These are phyloP conservation scores for Hylodesmum podocarpum DNA, from an alignment of 306 rosid genomes.

Conservation along the genomic window DNA sequence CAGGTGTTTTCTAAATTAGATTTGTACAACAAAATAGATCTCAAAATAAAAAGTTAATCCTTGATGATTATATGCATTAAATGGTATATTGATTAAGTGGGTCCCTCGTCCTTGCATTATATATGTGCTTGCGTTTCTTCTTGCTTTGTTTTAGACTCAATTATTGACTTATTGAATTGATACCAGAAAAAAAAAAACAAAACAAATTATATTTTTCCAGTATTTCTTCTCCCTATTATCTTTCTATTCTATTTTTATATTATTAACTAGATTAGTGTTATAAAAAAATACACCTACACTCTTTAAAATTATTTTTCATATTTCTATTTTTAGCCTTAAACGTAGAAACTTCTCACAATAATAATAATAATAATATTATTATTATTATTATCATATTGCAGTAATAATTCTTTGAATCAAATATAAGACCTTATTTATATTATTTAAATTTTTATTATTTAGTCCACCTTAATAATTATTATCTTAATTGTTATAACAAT, in stretches of 20 bases:
- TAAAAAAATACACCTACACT: not conserved
- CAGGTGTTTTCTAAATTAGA: slow-evolving; percentile 1
- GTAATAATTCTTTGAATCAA: no score
- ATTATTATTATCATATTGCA: no score
- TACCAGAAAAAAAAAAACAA: not conserved
- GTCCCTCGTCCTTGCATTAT: slow-evolving; percentile 49
- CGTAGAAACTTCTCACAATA: not conserved
- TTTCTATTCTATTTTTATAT: not conserved
- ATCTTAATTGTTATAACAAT: not conserved
- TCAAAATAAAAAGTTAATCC: slow-evolving; percentile 35
- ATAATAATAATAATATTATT: not conserved
- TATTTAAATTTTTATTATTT: no score
- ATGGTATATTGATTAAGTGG: slow-evolving; percentile 53
- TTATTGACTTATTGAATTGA: slow-evolving; percentile 55
- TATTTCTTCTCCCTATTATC: not conserved
- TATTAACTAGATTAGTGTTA: not conserved
- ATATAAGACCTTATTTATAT: no score
- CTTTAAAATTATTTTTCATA: not conserved
- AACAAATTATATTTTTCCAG: not conserved
- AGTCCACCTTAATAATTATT: no score
- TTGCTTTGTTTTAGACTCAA: slow-evolving; percentile 51
- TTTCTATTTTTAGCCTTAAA: not conserved
- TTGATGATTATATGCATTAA: slow-evolving; percentile 56
- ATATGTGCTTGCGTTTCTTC: slow-evolving; percentile 45
- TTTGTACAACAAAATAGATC: slow-evolving; percentile 28